A percentile compares a stretch with the other conserved stretches of the same genome.
These are phyloP conservation scores for Coniferiporia weirii DNA, from an alignment of 1,284 basidiomycete genomes.

Conservation along the genomic window DNA sequence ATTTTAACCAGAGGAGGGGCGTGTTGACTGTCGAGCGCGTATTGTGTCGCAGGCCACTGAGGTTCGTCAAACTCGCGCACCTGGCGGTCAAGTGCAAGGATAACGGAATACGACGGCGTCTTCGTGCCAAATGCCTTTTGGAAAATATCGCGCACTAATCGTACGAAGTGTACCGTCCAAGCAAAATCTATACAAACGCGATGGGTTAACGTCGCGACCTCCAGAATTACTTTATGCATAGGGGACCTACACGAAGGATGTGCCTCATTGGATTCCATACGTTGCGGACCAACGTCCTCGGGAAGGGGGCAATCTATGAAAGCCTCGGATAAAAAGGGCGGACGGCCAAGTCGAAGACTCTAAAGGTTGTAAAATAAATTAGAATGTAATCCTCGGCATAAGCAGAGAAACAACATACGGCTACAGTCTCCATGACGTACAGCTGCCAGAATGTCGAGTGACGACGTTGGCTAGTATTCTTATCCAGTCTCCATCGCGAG, in stretches of 20 bases:
- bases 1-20: conserved; percentile 27
- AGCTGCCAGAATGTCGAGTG: conserved; percentile 61
- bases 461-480: conserved; percentile 41
- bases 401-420: conserved; percentile 34
- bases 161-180: conserved; percentile 53
- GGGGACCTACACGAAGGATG: conserved; percentile 39
- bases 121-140: conserved; percentile 49
- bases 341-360: conserved; percentile 61
- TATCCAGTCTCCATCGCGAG: conserved; percentile 50
- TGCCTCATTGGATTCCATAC: conserved; percentile 33
- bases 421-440: conserved; percentile 51
- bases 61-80: conserved; percentile 54
- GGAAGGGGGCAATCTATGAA: conserved; percentile 56
- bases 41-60: conserved; percentile 37
- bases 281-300: conserved; percentile 37
- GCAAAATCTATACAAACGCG: conserved; percentile 37
- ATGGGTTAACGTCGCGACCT: no score
- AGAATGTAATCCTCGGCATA: neutral
- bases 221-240: no score
- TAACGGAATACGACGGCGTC: conserved; percentile 40
- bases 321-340: conserved; percentile 46
- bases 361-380: conserved; percentile 23
- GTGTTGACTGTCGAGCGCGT: conserved; percentile 20
- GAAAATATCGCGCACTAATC: conserved; percentile 48
- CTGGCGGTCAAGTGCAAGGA: conserved; percentile 45